Evolutionary conservation across 345 rosid species (phyloP).

Genomic region (Brassica juncea): DNA sequence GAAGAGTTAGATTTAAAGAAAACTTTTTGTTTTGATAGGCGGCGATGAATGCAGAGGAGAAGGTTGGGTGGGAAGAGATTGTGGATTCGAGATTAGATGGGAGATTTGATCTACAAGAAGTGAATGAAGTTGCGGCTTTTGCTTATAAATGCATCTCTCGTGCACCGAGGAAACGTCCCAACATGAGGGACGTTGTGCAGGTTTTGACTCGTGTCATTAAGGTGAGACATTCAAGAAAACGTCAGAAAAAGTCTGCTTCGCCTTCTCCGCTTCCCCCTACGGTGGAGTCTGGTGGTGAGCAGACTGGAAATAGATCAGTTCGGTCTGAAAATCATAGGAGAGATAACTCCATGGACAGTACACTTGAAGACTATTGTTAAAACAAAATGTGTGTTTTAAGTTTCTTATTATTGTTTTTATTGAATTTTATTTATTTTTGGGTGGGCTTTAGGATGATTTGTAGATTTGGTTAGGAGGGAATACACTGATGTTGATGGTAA

Average conservation of each 20-base stretch:
- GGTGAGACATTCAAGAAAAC: constrained; percentile 62
- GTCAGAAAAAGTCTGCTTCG: constrained; percentile 50
- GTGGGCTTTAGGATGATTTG: background rate
- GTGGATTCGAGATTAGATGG: constrained; percentile 81
- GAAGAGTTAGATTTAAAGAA: background rate
- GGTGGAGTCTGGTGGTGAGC: constrained; percentile 19
- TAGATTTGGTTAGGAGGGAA: constrained; percentile 18
- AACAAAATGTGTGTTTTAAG: background rate
- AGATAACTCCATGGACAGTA: constrained; percentile 72
- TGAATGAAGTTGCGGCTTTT: constrained; percentile 82
- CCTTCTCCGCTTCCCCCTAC: constrained; percentile 25
- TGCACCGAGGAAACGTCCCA: constrained; percentile 74
- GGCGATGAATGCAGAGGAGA: constrained; percentile 80
- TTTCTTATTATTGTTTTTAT: background rate
- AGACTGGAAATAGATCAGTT: constrained; percentile 9
- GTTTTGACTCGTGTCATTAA: constrained; percentile 73
- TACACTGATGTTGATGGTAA: constrained; percentile 22
- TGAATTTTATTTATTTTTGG: background rate
- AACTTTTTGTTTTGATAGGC: constrained; percentile 49
- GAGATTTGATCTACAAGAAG: constrained; percentile 66
- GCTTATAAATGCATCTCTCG: constrained; percentile 87
- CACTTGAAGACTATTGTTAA: constrained; percentile 45
- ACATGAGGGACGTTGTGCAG: constrained; percentile 94
- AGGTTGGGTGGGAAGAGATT: constrained; percentile 96
- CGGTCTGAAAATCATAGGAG: constrained; percentile 51